Percentiles rank a stretch among this genome's conserved stretches.
Evolutionary conservation across 228 moss, liverwort and hornwort genomes (phyloP).

Genomic region (Sphagnum fallax): DNA sequence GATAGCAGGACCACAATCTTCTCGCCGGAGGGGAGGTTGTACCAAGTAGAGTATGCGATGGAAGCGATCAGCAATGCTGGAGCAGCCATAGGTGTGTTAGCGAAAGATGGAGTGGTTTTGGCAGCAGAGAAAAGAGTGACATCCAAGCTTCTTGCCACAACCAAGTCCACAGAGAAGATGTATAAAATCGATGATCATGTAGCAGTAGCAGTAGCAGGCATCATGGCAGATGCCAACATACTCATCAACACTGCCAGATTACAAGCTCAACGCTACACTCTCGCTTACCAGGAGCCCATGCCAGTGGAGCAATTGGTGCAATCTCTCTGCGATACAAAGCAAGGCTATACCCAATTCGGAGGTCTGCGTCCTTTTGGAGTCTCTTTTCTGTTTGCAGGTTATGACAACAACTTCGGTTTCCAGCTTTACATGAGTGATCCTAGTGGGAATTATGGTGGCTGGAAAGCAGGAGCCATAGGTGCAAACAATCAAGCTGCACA

Average conservation of each 20-base stretch:
- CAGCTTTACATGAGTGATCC: constrained; percentile 88
- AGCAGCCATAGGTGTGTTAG: constrained; percentile 72
- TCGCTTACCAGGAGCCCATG: constrained; percentile 79
- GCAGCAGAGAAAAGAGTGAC: constrained; percentile 86
- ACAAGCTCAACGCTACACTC: constrained; percentile 68
- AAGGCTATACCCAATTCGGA: constrained; percentile 75
- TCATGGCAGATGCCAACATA: constrained; percentile 86
- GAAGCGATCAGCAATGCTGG: constrained; percentile 88
- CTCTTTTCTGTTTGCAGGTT: constrained; percentile 76
- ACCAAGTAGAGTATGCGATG: constrained; percentile 89
- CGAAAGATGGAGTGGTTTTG: constrained; percentile 70
- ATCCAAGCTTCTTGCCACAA: constrained; percentile 71
- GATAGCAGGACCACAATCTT: constrained; percentile 84
- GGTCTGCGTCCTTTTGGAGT: constrained; percentile 82
- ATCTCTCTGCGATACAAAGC: constrained; percentile 76
- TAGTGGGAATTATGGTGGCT: constrained; percentile 79
- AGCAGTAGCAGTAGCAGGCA: constrained; percentile 73
- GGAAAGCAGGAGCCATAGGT: constrained; percentile 82
- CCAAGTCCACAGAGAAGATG: constrained; percentile 88
- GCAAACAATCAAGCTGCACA: constrained; percentile 85
- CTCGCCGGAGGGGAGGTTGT: constrained; percentile 75
- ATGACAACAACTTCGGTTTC: constrained; percentile 75
- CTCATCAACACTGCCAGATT: constrained; percentile 77
- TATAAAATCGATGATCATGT: constrained; percentile 92
- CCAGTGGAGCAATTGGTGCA: constrained; percentile 84